Evolutionary conservation across 495 filamentous ascomycete genomes (phyloP).

Genomic region (Sabuloglossum arenarium): DNA sequence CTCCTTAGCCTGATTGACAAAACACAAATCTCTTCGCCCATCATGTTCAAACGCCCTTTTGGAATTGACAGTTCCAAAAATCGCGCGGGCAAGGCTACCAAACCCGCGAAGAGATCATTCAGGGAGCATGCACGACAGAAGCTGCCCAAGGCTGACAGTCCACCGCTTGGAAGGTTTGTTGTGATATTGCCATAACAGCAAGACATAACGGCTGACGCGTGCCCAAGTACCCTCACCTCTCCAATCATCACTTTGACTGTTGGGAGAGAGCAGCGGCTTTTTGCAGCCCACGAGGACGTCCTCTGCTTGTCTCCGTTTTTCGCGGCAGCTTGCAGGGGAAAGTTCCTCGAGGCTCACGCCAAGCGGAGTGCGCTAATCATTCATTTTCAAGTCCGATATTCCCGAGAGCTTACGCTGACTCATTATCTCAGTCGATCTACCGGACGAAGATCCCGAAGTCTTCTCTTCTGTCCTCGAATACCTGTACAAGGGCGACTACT

Average conservation of each 20-base stretch:
- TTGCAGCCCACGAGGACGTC: slow-evolving; percentile 50
- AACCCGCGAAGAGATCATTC: slow-evolving; percentile 47
- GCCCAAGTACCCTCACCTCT: slow-evolving; percentile 37
- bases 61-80: slow-evolving; percentile 30
- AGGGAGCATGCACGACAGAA: slow-evolving; percentile 55
- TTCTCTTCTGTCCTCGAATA: slow-evolving; percentile 49
- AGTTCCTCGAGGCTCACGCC: slow-evolving; percentile 31
- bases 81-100: slow-evolving; percentile 60
- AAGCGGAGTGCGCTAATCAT: slow-evolving; percentile 1
- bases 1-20: background rate
- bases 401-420: slow-evolving; percentile 12
- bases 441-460: slow-evolving; percentile 44
- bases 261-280: slow-evolving; percentile 58
- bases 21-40: slow-evolving; percentile 8
- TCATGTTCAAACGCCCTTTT: slow-evolving; percentile 76
- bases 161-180: slow-evolving; percentile 27
- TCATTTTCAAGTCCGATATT: background rate
- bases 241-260: slow-evolving; percentile 72
- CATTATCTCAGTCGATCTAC: slow-evolving; percentile 25
- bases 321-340: slow-evolving; percentile 28
- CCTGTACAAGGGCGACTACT: slow-evolving; percentile 54
- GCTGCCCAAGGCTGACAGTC: slow-evolving; percentile 40
- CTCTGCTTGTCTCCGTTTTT: slow-evolving; percentile 39
- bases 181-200: slow-evolving; percentile 4
- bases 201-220: slow-evolving; percentile 12